phyloP scores from a whole-genome alignment of 768 basidiomycete species.

The Tulasnella calospora region DNA sequence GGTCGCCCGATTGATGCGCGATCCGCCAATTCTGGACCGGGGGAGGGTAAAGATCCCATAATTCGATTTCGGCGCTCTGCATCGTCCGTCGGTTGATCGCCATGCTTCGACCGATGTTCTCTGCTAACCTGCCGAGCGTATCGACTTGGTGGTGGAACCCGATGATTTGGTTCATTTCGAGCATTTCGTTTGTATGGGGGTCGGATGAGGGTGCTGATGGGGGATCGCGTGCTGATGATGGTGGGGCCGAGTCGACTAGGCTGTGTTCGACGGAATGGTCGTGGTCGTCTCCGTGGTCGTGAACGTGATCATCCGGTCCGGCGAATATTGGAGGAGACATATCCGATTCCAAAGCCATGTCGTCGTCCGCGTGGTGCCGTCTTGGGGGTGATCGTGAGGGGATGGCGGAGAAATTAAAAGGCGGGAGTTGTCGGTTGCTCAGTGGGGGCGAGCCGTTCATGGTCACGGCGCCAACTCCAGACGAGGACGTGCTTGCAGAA shows the following conservation, averaged over 20 bases:
- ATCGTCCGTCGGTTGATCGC: background rate
- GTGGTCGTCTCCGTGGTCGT: background rate
- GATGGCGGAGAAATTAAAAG: background rate
- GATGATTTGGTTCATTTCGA: background rate
- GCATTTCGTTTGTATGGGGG: background rate
- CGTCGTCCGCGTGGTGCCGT: background rate
- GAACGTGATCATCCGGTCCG: background rate
- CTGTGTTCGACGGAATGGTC: background rate
- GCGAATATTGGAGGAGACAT: background rate
- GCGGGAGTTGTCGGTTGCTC: background rate
- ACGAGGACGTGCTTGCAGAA: too few relatives aligned
- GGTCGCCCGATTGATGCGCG: background rate
- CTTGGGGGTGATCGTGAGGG: background rate
- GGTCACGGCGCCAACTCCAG: too few relatives aligned
- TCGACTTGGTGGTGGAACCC: background rate
- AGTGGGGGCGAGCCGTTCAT: too few relatives aligned
- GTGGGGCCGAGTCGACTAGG: background rate
- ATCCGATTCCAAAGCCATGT: background rate
- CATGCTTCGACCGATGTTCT: background rate
- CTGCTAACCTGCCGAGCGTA: background rate
- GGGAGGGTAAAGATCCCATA: background rate
- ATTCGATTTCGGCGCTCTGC: background rate
- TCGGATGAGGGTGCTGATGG: background rate
- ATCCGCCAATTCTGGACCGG: background rate
- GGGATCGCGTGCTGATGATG: background rate